Evolutionary conservation across 192 early-diverging fungal genomes (phyloP).

Genomic region (Coemansia sp.): DNA sequence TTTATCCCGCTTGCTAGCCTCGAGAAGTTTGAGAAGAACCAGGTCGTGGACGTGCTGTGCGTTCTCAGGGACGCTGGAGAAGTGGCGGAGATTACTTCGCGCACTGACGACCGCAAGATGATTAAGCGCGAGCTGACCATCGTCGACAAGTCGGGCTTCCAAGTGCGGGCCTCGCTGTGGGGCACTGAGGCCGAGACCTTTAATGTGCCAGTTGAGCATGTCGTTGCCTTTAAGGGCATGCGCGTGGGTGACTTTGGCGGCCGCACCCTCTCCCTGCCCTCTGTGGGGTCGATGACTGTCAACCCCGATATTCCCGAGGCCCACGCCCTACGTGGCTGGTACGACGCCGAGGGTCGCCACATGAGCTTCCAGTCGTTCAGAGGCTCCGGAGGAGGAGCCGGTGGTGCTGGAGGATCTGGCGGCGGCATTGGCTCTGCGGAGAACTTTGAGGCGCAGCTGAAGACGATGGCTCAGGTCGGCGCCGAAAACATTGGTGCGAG

Average conservation of each 20-base stretch:
- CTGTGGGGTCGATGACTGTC: constrained; percentile 47
- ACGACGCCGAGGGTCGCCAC: constrained; percentile 39
- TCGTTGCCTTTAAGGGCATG: constrained; percentile 84
- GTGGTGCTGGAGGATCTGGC: constrained; percentile 25
- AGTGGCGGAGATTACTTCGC: constrained; percentile 61
- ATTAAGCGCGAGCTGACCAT: constrained; percentile 81
- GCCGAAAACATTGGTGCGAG: constrained; percentile 67
- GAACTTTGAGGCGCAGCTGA: constrained; percentile 49
- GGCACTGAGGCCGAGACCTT: constrained; percentile 76
- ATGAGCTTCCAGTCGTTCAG: constrained; percentile 37
- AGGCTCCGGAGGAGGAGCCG: background rate
- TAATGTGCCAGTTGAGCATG: constrained; percentile 46
- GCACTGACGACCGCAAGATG: constrained; percentile 47
- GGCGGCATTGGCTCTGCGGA: constrained; percentile 18
- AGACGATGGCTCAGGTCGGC: constrained; percentile 66
- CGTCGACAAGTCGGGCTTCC: constrained; percentile 71
- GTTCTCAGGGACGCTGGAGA: constrained; percentile 67
- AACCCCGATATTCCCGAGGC: constrained; percentile 82
- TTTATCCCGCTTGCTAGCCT: constrained; percentile 72
- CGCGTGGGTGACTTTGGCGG: constrained; percentile 88
- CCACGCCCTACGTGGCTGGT: constrained; percentile 69
- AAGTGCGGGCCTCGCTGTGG: constrained; percentile 84
- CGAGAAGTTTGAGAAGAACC: constrained; percentile 67
- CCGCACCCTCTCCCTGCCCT: constrained; percentile 57
- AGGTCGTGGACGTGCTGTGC: constrained; percentile 74